A percentile compares a stretch with the other conserved stretches of the same genome.
These are phyloP conservation scores for Cydonia oblonga DNA, from an alignment of 331 rosid species.

Conservation along the genomic window DNA sequence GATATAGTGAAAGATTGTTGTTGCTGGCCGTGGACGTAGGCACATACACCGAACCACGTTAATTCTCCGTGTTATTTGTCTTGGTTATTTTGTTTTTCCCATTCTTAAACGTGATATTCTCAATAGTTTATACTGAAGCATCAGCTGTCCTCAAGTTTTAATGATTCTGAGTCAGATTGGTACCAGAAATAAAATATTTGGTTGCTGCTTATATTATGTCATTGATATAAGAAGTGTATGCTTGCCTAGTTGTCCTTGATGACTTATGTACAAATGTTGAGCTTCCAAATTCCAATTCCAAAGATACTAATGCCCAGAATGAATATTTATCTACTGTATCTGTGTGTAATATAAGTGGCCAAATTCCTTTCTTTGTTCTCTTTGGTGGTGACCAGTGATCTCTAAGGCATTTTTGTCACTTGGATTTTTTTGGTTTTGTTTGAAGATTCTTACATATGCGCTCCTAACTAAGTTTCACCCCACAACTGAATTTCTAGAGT, in stretches of 20 bases:
- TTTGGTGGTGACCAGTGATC: background rate
- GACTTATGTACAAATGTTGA: background rate
- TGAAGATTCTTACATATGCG: background rate
- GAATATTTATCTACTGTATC: background rate
- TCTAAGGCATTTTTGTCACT: background rate
- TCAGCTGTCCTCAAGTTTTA: too few relatives aligned
- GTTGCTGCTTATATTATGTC: too few relatives aligned
- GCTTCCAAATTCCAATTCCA: background rate
- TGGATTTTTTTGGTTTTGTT: background rate
- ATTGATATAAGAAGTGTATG: too few relatives aligned
- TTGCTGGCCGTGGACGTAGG: too few relatives aligned
- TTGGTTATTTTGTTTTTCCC: too few relatives aligned
- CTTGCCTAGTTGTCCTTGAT: background rate
- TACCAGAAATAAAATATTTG: too few relatives aligned
- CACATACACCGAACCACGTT: too few relatives aligned
- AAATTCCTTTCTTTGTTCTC: background rate
- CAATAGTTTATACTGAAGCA: too few relatives aligned
- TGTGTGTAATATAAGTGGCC: background rate
- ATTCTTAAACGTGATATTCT: too few relatives aligned
- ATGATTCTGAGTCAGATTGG: too few relatives aligned
- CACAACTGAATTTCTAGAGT: background rate
- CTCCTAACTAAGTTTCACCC: background rate
- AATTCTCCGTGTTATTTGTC: too few relatives aligned
- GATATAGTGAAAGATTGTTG: too few relatives aligned
- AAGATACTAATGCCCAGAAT: background rate